phyloP scores from a whole-genome alignment of 768 basidiomycete species.

The Termitomyces sp. region DNA sequence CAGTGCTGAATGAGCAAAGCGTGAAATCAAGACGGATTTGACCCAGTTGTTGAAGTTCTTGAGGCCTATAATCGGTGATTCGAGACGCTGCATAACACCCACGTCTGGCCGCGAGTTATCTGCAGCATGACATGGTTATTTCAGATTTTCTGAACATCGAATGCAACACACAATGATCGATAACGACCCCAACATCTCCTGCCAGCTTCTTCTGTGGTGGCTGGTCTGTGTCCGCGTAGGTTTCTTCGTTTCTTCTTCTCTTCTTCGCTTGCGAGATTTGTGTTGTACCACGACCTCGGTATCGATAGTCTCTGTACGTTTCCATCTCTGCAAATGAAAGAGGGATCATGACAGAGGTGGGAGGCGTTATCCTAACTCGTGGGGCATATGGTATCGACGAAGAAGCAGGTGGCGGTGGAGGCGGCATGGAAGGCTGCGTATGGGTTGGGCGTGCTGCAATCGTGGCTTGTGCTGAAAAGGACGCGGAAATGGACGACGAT shows the following conservation, averaged over 20 bases:
- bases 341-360: constrained; percentile 58
- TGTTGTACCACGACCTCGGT: constrained; percentile 50
- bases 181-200: constrained; percentile 70
- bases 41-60: constrained; percentile 99
- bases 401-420: constrained; percentile 25
- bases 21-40: constrained; percentile 92
- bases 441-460: constrained; percentile 6
- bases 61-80: constrained; percentile 93
- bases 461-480: constrained; percentile 10
- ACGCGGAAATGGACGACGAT: constrained; percentile 24
- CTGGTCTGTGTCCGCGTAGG: constrained; percentile 31
- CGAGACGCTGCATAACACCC: constrained; percentile 74
- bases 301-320: constrained; percentile 49
- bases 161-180: constrained; percentile 67
- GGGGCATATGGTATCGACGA: constrained; percentile 61
- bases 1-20: constrained; percentile 75
- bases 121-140: constrained; percentile 23
- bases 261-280: constrained; percentile 31
- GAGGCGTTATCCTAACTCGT: constrained; percentile 51
- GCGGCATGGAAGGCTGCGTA: constrained; percentile 25
- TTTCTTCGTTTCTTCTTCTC: constrained; percentile 24
- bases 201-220: constrained; percentile 47
- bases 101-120: constrained; percentile 94
- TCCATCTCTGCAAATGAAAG: constrained; percentile 60
- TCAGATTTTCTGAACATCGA: background rate